Conservation (phyloP, 352 stramenopile species). For the Phytophthora megakarya region DNA sequence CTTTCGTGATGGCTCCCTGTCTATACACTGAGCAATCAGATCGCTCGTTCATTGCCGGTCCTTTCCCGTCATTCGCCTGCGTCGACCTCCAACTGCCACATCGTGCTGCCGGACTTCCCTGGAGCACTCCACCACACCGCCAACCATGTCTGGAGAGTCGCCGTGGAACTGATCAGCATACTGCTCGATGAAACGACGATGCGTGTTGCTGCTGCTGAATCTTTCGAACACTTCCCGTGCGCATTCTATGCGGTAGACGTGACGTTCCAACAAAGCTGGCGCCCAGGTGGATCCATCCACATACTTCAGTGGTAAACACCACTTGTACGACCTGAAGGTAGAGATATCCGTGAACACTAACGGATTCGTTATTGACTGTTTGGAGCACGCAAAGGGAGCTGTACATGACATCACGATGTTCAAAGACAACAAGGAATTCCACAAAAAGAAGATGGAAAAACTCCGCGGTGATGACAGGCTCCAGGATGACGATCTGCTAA, state of each 20-base stretch:
- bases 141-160: no score
- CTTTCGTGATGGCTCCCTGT: no score
- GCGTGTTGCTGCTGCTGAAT: no score
- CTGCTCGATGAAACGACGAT: no score
- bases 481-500: neutral
- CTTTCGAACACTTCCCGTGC: slow-evolving; percentile 6
- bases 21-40: no score
- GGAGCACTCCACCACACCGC: no score
- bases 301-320: slow-evolving; percentile 12
- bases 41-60: no score
- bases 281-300: neutral
- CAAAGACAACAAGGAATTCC: neutral
- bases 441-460: neutral
- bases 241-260: slow-evolving; percentile 15
- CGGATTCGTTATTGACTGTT: slow-evolving; percentile 12
- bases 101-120: no score
- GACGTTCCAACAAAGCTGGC: slow-evolving; percentile 18
- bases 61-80: no score
- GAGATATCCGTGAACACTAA: neutral
- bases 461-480: neutral
- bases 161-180: no score
- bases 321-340: slow-evolving; percentile 7
- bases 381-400: neutral
- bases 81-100: no score
- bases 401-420: neutral